phyloP scores from a whole-genome alignment of 352 stramenopile genomes.

The Pythium brachiatum region DNA sequence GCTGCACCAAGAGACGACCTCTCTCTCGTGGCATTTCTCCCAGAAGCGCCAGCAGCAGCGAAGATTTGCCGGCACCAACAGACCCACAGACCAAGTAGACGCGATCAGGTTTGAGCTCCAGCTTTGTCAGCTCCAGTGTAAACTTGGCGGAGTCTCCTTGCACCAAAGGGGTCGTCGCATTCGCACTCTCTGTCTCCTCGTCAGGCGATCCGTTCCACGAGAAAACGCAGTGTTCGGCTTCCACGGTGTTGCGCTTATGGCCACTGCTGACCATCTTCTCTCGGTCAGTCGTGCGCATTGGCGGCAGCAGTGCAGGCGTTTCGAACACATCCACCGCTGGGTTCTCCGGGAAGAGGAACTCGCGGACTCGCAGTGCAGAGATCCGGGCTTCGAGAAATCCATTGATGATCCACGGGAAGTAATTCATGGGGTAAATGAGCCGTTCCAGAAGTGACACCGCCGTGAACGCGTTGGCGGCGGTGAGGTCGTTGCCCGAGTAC shows the following conservation, averaged over 20 bases:
- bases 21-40: conserved; percentile 91
- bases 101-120: conserved; percentile 35
- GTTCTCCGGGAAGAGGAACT: conserved; percentile 55
- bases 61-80: conserved; percentile 96
- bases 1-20: conserved; percentile 23
- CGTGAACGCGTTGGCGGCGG: conserved; percentile 79
- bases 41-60: conserved; percentile 92
- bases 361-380: conserved; percentile 71
- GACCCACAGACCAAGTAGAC: conserved; percentile 79
- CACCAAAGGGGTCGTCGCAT: conserved; percentile 18
- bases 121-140: conserved; percentile 39
- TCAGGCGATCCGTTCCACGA: conserved; percentile 14
- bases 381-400: conserved; percentile 84
- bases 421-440: conserved; percentile 91
- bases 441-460: conserved; percentile 85
- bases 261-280: not conserved
- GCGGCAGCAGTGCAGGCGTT: not conserved
- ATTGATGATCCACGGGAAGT: conserved; percentile 91
- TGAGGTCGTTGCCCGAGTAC: conserved; percentile 66
- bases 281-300: conserved; percentile 5
- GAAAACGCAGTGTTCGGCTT: conserved; percentile 33
- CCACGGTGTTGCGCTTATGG: conserved; percentile 16
- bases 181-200: not conserved
- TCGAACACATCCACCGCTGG: conserved; percentile 3
- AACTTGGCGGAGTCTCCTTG: conserved; percentile 25